Conservation (phyloP, 2,329 filamentous ascomycete genomes). For the Tolypocladium inflatum region DNA sequence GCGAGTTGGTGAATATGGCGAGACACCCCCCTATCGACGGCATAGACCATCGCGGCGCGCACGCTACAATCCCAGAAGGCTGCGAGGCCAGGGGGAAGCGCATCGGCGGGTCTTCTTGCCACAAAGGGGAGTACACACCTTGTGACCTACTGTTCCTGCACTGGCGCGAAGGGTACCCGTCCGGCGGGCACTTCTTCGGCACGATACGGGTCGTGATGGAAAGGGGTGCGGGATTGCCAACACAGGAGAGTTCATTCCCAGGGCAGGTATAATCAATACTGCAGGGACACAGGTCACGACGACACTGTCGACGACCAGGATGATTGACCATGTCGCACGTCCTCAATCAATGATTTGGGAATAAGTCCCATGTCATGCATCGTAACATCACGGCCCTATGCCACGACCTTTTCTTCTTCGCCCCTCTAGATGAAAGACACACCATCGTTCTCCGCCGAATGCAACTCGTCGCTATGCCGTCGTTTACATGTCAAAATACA, state of each 20-base stretch:
- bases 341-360: no score
- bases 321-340: not conserved
- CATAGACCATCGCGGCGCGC: no score
- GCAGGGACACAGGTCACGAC: not conserved
- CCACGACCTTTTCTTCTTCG: not conserved
- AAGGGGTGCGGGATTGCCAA: not conserved
- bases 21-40: no score
- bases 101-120: no score
- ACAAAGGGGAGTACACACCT: not conserved
- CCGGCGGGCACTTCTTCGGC: no score
- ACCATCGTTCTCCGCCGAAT: not conserved
- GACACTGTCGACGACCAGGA: not conserved
- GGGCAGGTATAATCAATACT: not conserved
- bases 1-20: no score
- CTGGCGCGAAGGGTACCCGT: not conserved
- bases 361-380: not conserved
- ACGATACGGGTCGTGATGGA: not conserved
- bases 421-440: not conserved
- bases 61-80: no score
- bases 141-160: not conserved
- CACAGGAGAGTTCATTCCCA: not conserved
- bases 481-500: not conserved
- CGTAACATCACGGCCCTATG: not conserved
- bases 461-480: not conserved
- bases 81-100: no score